Evolutionary conservation across 1,139 yeast species (phyloP).

Genomic region (Lodderomyces orthopsilosis): DNA sequence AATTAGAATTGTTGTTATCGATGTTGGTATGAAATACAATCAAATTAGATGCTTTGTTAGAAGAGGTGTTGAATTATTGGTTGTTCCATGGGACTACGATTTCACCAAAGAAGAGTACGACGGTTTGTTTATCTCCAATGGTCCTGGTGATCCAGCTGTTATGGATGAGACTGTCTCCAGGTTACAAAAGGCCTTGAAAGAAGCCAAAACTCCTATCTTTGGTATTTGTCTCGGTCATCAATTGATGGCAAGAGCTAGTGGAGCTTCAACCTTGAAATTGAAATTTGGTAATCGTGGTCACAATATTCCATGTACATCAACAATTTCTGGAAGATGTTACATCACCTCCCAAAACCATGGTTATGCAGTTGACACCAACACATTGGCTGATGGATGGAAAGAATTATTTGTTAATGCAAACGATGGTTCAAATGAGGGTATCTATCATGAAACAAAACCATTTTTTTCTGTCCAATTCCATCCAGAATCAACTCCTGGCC

Average conservation of each 20-base stretch:
- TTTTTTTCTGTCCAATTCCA: constrained; percentile 99
- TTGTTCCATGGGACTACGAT: constrained; percentile 96
- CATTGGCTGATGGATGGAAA: constrained; percentile 82
- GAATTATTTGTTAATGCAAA: constrained; percentile 94
- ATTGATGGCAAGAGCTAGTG: constrained; percentile 91
- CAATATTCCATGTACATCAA: constrained; percentile 95
- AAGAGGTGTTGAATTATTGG: constrained; percentile 94
- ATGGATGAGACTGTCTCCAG: constrained; percentile 64
- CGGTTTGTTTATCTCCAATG: constrained; percentile 94
- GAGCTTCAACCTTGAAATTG: constrained; percentile 87
- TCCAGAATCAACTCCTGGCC: constrained; percentile 99
- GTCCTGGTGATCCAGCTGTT: constrained; percentile 98
- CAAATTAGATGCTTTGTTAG: constrained; percentile 95
- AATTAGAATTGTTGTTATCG: constrained; percentile 83
- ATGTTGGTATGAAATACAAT: constrained; percentile 97
- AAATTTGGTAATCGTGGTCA: constrained; percentile 99
- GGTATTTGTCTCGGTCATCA: constrained; percentile 99
- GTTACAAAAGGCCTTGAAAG: constrained; percentile 54
- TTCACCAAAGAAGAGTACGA: constrained; percentile 76
- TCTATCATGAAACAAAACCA: constrained; percentile 83
- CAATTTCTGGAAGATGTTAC: constrained; percentile 93
- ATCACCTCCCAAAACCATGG: constrained; percentile 99
- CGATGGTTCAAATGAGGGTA: constrained; percentile 98
- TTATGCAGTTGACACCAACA: constrained; percentile 84
- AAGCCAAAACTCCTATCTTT: constrained; percentile 75